These are phyloP conservation scores for Chlorella sp. DNA, from an alignment of 139 green algal species.

Conservation along the genomic window DNA sequence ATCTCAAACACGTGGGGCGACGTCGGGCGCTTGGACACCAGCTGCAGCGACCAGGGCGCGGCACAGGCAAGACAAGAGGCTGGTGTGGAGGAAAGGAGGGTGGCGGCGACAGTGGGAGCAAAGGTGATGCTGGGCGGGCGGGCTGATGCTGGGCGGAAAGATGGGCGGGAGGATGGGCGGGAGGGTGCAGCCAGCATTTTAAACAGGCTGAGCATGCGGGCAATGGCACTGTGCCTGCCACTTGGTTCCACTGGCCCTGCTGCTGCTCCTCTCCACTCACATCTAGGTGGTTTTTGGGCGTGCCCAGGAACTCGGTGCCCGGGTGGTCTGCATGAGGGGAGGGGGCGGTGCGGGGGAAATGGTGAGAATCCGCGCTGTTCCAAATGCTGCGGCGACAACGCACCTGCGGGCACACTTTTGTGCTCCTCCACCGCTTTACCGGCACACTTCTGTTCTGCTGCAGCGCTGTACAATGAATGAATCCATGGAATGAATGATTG, in stretches of 20 bases:
- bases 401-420: too few species aligned
- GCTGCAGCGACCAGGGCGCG: constrained; percentile 46
- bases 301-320: constrained; percentile 93
- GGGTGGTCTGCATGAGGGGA: constrained; percentile 66
- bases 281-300: constrained; percentile 86
- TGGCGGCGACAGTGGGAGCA: background rate
- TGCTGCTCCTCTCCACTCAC: background rate
- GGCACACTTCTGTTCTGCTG: too few species aligned
- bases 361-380: too few species aligned
- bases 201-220: background rate
- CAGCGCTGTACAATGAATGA: too few species aligned
- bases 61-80: background rate
- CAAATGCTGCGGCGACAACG: too few species aligned
- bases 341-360: background rate
- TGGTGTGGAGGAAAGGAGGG: background rate
- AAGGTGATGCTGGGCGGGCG: too few species aligned
- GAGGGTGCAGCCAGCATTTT: background rate
- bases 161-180: background rate
- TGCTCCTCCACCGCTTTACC: too few species aligned
- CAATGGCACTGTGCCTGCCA: background rate
- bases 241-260: background rate
- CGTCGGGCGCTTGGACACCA: constrained; percentile 87
- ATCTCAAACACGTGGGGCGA: constrained; percentile 94
- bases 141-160: too few species aligned
- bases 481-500: too few species aligned